These are phyloP conservation scores for Arthromyces matolae DNA, from an alignment of 768 basidiomycete genomes.

Conservation along the genomic window DNA sequence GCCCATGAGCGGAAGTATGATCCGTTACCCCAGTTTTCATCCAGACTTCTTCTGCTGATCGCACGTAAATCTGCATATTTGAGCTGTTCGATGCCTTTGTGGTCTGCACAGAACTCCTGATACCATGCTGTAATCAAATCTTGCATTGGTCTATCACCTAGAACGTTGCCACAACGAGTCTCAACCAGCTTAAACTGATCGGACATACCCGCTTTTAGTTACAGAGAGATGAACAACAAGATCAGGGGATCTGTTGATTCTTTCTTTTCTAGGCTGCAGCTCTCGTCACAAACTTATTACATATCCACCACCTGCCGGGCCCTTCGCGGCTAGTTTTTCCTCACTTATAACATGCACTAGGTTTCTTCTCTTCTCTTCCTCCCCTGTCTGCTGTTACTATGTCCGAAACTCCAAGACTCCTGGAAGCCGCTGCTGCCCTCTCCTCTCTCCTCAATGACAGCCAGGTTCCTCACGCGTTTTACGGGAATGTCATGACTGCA, in stretches of 20 bases:
- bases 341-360: slow-evolving; percentile 52
- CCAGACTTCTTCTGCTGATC: background rate
- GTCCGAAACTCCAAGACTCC: slow-evolving; percentile 69
- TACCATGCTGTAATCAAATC: slow-evolving; percentile 1
- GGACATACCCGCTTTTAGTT: slow-evolving; percentile 44
- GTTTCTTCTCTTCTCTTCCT: slow-evolving; percentile 33
- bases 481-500: slow-evolving; percentile 71
- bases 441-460: slow-evolving; percentile 56
- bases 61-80: slow-evolving; percentile 6
- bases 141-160: slow-evolving; percentile 28
- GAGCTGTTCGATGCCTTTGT: background rate
- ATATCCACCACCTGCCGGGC: slow-evolving; percentile 39
- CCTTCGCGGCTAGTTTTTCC: slow-evolving; percentile 38
- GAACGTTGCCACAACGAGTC: slow-evolving; percentile 41
- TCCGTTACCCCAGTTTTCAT: slow-evolving; percentile 9
- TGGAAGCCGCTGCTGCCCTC: slow-evolving; percentile 76
- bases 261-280: slow-evolving; percentile 40
- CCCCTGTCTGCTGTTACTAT: slow-evolving; percentile 39
- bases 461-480: slow-evolving; percentile 74
- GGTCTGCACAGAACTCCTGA: background rate
- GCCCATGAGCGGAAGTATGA: slow-evolving; percentile 8
- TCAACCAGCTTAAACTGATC: slow-evolving; percentile 38
- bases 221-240: slow-evolving; percentile 29
- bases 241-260: slow-evolving; percentile 45
- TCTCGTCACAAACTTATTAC: slow-evolving; percentile 49